These are phyloP conservation scores for Starmerella floris DNA, from an alignment of 805 yeast species.

Conservation along the genomic window DNA sequence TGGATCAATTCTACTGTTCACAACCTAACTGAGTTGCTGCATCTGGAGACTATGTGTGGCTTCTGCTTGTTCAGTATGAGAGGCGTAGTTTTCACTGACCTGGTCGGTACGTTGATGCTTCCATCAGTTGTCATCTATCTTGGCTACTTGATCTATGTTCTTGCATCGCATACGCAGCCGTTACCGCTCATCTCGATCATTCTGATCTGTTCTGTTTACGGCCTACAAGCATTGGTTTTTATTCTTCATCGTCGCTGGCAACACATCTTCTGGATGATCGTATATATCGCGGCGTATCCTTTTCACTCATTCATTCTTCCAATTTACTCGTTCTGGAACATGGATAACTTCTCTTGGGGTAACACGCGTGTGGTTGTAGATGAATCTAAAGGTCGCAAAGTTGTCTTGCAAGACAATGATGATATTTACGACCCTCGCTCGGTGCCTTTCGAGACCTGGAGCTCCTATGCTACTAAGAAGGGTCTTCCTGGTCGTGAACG, in stretches of 20 bases:
- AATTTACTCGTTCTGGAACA: slow-evolving; percentile 48
- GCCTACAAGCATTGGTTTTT: slow-evolving; percentile 47
- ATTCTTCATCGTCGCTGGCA: slow-evolving; percentile 35
- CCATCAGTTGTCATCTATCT: slow-evolving; percentile 47
- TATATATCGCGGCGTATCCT: slow-evolving; percentile 46
- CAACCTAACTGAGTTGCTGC: slow-evolving; percentile 44
- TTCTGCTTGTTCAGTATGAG: slow-evolving; percentile 50
- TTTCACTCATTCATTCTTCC: slow-evolving; percentile 51
- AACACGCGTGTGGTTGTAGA: slow-evolving; percentile 46
- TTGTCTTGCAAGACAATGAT: slow-evolving; percentile 26
- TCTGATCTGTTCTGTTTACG: slow-evolving; percentile 43
- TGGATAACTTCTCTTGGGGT: slow-evolving; percentile 56
- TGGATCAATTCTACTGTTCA: slow-evolving; percentile 59
- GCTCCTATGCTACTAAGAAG: slow-evolving; percentile 27
- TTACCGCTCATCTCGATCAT: slow-evolving; percentile 40
- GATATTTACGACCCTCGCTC: slow-evolving; percentile 28
- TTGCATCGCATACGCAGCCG: slow-evolving; percentile 40
- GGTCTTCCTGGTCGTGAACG: slow-evolving; percentile 30
- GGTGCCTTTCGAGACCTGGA: slow-evolving; percentile 31
- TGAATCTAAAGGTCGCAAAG: slow-evolving; percentile 39
- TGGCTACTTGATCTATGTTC: slow-evolving; percentile 38
- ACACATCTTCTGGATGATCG: slow-evolving; percentile 42
- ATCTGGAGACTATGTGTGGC: slow-evolving; percentile 47
- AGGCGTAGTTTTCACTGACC: slow-evolving; percentile 43
- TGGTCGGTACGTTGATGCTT: slow-evolving; percentile 44